phyloP scores from a whole-genome alignment of 352 stramenopile genomes.

The Pythium rhizo-oryzae region DNA sequence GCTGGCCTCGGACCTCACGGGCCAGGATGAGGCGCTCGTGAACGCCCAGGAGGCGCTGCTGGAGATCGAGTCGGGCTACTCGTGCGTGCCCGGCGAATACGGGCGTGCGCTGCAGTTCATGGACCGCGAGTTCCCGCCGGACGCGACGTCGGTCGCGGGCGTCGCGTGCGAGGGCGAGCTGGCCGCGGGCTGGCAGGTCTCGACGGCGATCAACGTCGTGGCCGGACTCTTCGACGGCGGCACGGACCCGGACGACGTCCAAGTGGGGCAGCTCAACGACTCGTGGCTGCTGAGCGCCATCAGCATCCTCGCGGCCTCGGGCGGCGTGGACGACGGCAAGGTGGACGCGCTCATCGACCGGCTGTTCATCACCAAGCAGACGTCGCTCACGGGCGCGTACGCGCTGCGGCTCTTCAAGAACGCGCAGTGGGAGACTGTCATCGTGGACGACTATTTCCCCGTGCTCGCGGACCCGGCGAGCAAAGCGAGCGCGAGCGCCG shows the following conservation, averaged over 20 bases:
- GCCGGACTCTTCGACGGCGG: slow-evolving; percentile 91
- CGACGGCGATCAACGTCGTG: slow-evolving; percentile 86
- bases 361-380: slow-evolving; percentile 91
- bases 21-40: slow-evolving; percentile 72
- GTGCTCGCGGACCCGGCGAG: slow-evolving; percentile 54
- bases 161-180: slow-evolving; percentile 57
- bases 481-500: slow-evolving; percentile 58
- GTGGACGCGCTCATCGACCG: slow-evolving; percentile 89
- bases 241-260: slow-evolving; percentile 92
- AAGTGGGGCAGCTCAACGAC: slow-evolving; percentile 81
- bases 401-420: slow-evolving; percentile 92
- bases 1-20: slow-evolving; percentile 36
- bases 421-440: slow-evolving; percentile 92
- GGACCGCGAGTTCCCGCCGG: slow-evolving; percentile 89
- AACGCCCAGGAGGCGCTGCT: slow-evolving; percentile 83
- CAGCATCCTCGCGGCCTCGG: slow-evolving; percentile 90
- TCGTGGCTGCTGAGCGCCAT: slow-evolving; percentile 91
- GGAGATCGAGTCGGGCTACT: slow-evolving; percentile 88
- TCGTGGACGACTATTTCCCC: slow-evolving; percentile 93
- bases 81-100: slow-evolving; percentile 73
- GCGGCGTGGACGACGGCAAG: slow-evolving; percentile 86
- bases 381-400: slow-evolving; percentile 91
- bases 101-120: slow-evolving; percentile 86
- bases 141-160: slow-evolving; percentile 70
- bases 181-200: slow-evolving; percentile 72